Conservation (phyloP, 1,284 basidiomycete genomes). For the Meripilus lineatus region DNA sequence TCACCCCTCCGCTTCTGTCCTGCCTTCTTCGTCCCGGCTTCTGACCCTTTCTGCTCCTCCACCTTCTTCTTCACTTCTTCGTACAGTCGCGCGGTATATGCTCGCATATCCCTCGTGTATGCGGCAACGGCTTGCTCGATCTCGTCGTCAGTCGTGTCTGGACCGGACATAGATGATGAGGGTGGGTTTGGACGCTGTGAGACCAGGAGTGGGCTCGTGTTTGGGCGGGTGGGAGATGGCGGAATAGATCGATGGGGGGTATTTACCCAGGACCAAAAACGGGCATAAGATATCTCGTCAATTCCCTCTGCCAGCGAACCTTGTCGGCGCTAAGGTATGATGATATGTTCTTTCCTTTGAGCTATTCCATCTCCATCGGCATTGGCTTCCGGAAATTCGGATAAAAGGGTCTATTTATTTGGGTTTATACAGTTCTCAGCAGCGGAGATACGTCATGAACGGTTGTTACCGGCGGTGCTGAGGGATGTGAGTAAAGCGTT, state of each 20-base stretch:
- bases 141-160: slow-evolving; percentile 16
- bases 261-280: not conserved
- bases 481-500: no score
- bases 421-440: no score
- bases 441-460: no score
- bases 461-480: no score
- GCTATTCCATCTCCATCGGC: no score
- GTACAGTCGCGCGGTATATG: slow-evolving; percentile 27
- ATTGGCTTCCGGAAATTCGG: no score
- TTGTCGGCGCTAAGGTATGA: no score
- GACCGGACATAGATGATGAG: not conserved
- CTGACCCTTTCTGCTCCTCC: slow-evolving; percentile 4
- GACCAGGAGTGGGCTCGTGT: not conserved
- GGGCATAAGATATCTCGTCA: not conserved
- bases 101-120: slow-evolving; percentile 27
- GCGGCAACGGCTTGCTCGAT: slow-evolving; percentile 38
- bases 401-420: no score
- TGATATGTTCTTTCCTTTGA: no score
- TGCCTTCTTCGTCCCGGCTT: slow-evolving; percentile 7
- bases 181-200: not conserved
- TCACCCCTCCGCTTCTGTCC: not conserved
- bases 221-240: not conserved
- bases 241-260: not conserved
- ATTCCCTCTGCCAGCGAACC: no score
- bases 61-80: slow-evolving; percentile 17